Conservation (phyloP, 2,329 filamentous ascomycete species). For the Hymenoscyphus infarciens region DNA sequence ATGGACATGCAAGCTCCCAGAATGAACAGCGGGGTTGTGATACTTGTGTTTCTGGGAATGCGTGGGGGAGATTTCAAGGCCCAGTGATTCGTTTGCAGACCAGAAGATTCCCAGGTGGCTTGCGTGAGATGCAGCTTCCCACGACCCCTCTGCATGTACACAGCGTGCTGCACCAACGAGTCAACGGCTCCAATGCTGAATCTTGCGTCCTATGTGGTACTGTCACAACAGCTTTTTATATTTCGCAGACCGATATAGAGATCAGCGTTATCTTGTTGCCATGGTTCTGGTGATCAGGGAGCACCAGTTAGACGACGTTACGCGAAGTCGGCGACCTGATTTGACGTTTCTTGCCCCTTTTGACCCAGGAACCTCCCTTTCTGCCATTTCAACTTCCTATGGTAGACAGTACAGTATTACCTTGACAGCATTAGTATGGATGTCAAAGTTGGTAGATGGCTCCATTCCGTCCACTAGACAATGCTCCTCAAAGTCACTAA, state of each 20-base stretch:
- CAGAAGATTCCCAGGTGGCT: neutral
- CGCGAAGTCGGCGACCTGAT: constrained; percentile 2
- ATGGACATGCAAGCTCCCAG: constrained; percentile 7
- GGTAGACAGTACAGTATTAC: too few relatives aligned
- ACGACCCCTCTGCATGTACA: constrained; percentile 10
- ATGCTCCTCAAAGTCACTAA: neutral
- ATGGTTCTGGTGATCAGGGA: neutral
- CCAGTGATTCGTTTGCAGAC: constrained; percentile 3
- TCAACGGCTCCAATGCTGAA: constrained; percentile 7
- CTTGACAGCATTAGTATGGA: neutral
- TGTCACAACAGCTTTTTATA: neutral
- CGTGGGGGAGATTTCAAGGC: constrained; percentile 5
- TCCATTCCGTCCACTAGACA: neutral
- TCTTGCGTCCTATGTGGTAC: constrained; percentile 13
- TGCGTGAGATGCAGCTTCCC: constrained; percentile 15
- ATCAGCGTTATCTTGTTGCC: constrained; percentile 11
- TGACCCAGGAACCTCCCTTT: neutral
- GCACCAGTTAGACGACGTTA: neutral
- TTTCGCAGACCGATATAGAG: neutral
- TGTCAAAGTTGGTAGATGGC: neutral
- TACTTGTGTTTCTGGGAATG: neutral
- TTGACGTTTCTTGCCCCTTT: neutral
- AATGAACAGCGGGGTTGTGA: constrained; percentile 4
- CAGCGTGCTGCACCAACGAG: constrained; percentile 6
- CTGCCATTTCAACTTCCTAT: neutral